Conservation (phyloP, 768 basidiomycete species). For the Trametes villosa region DNA sequence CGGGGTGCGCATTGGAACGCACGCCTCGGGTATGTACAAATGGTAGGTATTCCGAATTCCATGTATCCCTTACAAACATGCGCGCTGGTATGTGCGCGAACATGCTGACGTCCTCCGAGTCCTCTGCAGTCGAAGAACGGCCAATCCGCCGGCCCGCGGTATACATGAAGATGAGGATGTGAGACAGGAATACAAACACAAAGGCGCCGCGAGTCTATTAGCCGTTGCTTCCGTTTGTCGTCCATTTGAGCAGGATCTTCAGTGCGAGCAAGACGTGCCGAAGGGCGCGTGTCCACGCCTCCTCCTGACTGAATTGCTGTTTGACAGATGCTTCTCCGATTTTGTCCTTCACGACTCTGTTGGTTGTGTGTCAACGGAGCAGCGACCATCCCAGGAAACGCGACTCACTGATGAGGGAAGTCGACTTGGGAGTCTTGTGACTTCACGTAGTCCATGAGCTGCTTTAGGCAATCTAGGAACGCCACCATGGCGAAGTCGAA, state of each 20-base stretch:
- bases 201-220: slow-evolving; percentile 35
- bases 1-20: background rate
- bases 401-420: slow-evolving; percentile 84
- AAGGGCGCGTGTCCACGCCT: slow-evolving; percentile 92
- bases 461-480: slow-evolving; percentile 92
- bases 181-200: background rate
- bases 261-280: slow-evolving; percentile 89
- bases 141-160: too few relatives aligned
- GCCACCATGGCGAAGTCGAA: slow-evolving; percentile 98
- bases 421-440: slow-evolving; percentile 72
- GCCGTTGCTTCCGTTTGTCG: slow-evolving; percentile 75
- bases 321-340: slow-evolving; percentile 96
- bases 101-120: too few relatives aligned
- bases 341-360: slow-evolving; percentile 92
- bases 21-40: background rate
- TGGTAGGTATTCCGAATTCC: too few relatives aligned
- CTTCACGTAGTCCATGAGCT: slow-evolving; percentile 86
- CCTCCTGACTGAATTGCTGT: slow-evolving; percentile 93
- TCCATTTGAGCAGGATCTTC: slow-evolving; percentile 88
- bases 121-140: too few relatives aligned
- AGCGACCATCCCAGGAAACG: background rate
- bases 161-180: too few relatives aligned
- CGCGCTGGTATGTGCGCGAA: too few relatives aligned
- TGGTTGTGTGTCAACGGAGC: background rate
- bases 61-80: too few relatives aligned